These are phyloP conservation scores for Schrenkiella parvula DNA, from an alignment of 345 rosid species.

Conservation along the genomic window DNA sequence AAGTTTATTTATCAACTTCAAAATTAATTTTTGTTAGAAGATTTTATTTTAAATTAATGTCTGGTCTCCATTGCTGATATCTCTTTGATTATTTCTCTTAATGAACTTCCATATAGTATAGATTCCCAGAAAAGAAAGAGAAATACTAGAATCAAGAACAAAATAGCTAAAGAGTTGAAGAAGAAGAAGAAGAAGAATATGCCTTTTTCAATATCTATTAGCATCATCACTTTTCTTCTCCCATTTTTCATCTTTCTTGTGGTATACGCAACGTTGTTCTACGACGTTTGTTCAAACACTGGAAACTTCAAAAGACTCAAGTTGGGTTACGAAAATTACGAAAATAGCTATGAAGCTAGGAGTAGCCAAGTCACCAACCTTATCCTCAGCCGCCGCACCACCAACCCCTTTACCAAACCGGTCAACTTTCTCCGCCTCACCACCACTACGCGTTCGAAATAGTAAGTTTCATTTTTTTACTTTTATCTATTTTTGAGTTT, in stretches of 20 bases:
- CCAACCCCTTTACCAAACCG: not conserved
- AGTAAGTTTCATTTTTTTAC: not conserved
- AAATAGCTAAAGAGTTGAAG: not conserved
- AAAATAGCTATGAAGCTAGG: not conserved
- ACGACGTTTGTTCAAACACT: not conserved
- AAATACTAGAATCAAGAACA: not conserved
- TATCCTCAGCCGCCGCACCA: slow-evolving; percentile 17
- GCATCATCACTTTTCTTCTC: not conserved
- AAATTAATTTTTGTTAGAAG: too few species aligned
- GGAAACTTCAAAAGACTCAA: not conserved
- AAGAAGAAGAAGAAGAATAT: not conserved
- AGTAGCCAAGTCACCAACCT: not conserved
- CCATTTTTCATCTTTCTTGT: not conserved
- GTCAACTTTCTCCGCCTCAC: slow-evolving; percentile 15
- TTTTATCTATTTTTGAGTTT: not conserved
- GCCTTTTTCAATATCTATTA: not conserved
- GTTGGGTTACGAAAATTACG: not conserved
- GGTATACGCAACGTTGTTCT: not conserved
- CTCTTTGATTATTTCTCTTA: not conserved
- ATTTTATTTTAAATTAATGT: not conserved
- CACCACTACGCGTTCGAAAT: not conserved
- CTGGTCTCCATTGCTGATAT: not conserved
- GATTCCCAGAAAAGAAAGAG: not conserved
- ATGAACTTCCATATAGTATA: not conserved
- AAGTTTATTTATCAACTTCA: not conserved